phyloP scores from a whole-genome alignment of 2,329 filamentous ascomycete genomes.

The Metarhizium humberi region DNA sequence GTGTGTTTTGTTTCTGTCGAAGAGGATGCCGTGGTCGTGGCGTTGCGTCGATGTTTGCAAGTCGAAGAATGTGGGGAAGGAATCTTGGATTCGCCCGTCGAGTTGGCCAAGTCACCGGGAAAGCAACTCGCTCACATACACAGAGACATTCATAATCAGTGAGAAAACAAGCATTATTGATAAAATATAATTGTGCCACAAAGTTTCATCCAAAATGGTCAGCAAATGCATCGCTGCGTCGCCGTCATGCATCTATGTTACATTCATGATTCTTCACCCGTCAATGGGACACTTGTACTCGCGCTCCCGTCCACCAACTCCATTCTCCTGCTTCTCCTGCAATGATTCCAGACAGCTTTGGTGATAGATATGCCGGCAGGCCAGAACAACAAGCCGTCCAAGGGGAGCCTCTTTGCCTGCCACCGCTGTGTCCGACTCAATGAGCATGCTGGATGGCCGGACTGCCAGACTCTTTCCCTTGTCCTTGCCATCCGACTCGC shows the following conservation, averaged over 20 bases:
- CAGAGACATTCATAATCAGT: too few species aligned
- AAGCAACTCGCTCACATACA: too few species aligned
- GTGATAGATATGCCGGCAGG: constrained; percentile 64
- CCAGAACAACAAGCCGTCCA: constrained; percentile 57
- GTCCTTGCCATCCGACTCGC: constrained; percentile 24
- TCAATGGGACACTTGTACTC: constrained; percentile 51
- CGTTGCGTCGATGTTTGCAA: background rate
- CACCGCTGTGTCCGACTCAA: constrained; percentile 18
- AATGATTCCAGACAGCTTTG: constrained; percentile 58
- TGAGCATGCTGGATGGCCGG: constrained; percentile 31
- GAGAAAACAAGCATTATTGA: too few species aligned
- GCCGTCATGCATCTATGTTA: constrained; percentile 4
- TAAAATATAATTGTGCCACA: background rate
- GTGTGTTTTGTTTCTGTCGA: background rate
- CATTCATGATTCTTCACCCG: constrained; percentile 25
- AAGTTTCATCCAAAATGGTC: background rate
- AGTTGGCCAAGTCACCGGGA: too few species aligned
- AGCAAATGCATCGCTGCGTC: constrained; percentile 1
- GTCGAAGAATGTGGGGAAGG: too few species aligned
- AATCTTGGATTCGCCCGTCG: too few species aligned
- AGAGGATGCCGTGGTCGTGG: background rate
- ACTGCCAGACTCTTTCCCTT: constrained; percentile 35
- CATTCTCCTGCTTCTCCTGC: constrained; percentile 42
- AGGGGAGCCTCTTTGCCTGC: constrained; percentile 37
- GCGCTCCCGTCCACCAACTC: constrained; percentile 35